These are phyloP conservation scores for Rutstroemia sp. DNA, from an alignment of 2,329 filamentous ascomycete genomes.

Conservation along the genomic window DNA sequence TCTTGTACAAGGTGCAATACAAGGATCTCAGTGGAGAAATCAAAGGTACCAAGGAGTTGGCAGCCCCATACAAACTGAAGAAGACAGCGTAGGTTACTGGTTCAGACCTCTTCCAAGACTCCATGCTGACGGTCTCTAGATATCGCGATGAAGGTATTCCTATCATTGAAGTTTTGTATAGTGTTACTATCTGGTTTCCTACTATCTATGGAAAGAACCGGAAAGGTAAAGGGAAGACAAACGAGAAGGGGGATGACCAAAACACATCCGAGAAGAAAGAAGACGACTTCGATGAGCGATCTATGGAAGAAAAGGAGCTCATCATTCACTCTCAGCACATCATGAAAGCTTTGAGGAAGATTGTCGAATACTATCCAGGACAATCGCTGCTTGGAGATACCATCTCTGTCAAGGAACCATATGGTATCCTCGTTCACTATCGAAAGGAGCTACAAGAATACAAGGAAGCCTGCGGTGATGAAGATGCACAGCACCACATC, in stretches of 20 bases:
- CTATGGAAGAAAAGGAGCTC: slow-evolving; percentile 21
- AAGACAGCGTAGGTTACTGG: slow-evolving; percentile 11
- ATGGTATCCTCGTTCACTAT: slow-evolving; percentile 30
- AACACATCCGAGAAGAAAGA: background rate
- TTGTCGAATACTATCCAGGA: slow-evolving; percentile 21
- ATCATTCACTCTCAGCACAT: slow-evolving; percentile 20
- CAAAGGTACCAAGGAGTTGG: slow-evolving; percentile 17
- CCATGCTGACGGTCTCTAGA: slow-evolving; percentile 4
- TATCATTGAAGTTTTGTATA: slow-evolving; percentile 19
- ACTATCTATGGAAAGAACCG: slow-evolving; percentile 16
- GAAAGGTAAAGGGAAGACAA: slow-evolving; percentile 11
- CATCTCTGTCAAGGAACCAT: slow-evolving; percentile 29
- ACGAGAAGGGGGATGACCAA: slow-evolving; percentile 7
- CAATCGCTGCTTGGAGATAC: slow-evolving; percentile 17
- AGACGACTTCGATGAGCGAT: slow-evolving; percentile 18
- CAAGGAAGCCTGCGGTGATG: slow-evolving; percentile 16
- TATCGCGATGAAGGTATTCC: slow-evolving; percentile 16
- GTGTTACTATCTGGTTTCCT: slow-evolving; percentile 20
- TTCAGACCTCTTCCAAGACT: too few relatives aligned
- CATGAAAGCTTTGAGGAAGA: slow-evolving; percentile 19
- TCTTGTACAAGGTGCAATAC: slow-evolving; percentile 20
- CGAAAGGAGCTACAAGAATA: slow-evolving; percentile 19
- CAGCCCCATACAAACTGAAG: slow-evolving; percentile 19
- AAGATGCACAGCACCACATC: slow-evolving; percentile 17
- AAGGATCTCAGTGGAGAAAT: slow-evolving; percentile 18